Percentiles rank a stretch among this genome's conserved stretches.
Conservation (phyloP, 768 basidiomycete species). For the Brasilioporus rufonigricans region DNA sequence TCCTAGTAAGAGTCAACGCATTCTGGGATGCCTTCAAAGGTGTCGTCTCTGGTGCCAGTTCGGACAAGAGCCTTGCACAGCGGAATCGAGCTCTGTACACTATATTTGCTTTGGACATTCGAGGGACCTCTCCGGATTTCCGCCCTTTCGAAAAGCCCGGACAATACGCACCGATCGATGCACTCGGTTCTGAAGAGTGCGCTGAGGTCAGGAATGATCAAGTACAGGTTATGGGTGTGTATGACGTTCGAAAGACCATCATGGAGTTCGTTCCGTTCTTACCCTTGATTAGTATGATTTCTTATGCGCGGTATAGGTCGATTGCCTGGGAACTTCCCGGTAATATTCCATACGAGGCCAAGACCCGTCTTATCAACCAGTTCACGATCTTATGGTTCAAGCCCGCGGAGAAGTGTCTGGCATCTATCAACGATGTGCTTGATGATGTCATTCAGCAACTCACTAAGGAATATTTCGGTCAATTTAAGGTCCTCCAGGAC, state of each 20-base stretch:
- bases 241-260: conserved; percentile 36
- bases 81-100: conserved; percentile 32
- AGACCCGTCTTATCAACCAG: conserved; percentile 33
- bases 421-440: conserved; percentile 31
- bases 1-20: conserved; percentile 40
- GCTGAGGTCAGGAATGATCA: background rate
- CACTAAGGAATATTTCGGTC: conserved; percentile 38
- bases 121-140: conserved; percentile 42
- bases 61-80: conserved; percentile 38
- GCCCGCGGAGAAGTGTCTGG: conserved; percentile 37
- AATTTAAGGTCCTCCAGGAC: conserved; percentile 36
- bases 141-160: conserved; percentile 25
- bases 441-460: conserved; percentile 28
- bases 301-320: conserved; percentile 27
- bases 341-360: conserved; percentile 42
- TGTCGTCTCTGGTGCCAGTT: conserved; percentile 31
- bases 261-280: conserved; percentile 27
- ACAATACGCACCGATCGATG: conserved; percentile 10
- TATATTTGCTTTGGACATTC: conserved; percentile 34
- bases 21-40: conserved; percentile 43
- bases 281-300: background rate
- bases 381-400: conserved; percentile 37
- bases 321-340: conserved; percentile 43
- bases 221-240: conserved; percentile 26
- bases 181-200: conserved; percentile 7